phyloP scores from a whole-genome alignment of 441 rosid species.

The Hura crepitans region DNA sequence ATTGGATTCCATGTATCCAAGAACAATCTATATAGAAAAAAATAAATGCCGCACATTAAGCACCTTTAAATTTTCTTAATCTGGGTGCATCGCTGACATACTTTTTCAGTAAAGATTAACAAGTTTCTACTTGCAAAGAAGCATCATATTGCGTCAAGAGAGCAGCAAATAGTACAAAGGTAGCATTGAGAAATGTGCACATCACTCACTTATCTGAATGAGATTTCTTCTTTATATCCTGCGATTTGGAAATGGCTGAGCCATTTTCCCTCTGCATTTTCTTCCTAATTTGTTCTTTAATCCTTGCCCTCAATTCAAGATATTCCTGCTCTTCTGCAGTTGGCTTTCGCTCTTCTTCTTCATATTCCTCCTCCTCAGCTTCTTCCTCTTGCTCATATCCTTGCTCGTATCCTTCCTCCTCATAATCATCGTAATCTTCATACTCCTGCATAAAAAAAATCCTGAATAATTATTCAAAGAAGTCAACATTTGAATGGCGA shows the following conservation, averaged over 20 bases:
- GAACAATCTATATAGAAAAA: neutral
- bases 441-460: constrained; percentile 65
- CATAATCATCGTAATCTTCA: constrained; percentile 74
- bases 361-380: constrained; percentile 35
- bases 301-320: constrained; percentile 57
- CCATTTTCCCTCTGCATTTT: constrained; percentile 44
- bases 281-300: constrained; percentile 58
- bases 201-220: constrained; percentile 58
- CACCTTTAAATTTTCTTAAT: neutral
- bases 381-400: constrained; percentile 37
- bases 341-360: constrained; percentile 50
- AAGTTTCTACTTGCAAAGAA: neutral
- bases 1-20: neutral
- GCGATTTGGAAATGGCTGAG: constrained; percentile 37
- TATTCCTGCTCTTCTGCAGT: constrained; percentile 62
- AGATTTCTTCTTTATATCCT: constrained; percentile 40
- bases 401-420: too few relatives aligned
- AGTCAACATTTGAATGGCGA: too few relatives aligned
- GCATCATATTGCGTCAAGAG: too few relatives aligned
- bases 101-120: neutral
- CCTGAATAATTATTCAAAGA: too few relatives aligned
- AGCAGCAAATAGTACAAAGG: neutral
- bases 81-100: too few relatives aligned
- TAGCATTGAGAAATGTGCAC: neutral
- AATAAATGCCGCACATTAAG: neutral